Base-by-base conservation (phyloP, 768 basidiomycete genomes). In the Imleria badia region DNA sequence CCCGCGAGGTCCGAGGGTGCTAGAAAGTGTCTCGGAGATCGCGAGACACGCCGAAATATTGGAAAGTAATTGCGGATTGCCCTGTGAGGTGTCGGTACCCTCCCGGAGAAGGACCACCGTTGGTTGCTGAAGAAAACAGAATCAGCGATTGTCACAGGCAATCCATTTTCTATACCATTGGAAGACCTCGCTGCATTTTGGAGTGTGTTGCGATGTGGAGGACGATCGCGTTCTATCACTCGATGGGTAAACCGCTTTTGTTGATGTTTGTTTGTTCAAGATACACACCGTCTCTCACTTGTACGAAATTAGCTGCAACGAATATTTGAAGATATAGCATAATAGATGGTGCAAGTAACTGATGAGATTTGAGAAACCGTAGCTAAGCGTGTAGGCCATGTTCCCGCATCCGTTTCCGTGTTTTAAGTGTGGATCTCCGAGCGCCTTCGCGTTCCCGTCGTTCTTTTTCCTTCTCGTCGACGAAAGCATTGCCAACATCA, bases 1-100 rank as follows among this genome's bases (percentile, higher is more conserved):
- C 59, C 97, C 97, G 55, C 97, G 80, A 9, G 97, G 97, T 14
- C 97, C 97, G n/a, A 99, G 84, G 31, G 97, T 98, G 52, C 84
- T 94, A 20, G 97, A 81, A 50, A 99, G 83, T 3, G 93, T 98
- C 68, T 93, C 85, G 44, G 95, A 76, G 61, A 99, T 88, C 17
- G 95, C 94, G 52, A 95, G 84, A 77, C 96, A 98, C 71, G 96
- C 95, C 5, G 92, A 86, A 69, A 98, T 99, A 73, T 98, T 98
- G 49, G 92, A 95, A 29, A 98, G 80, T 29, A 98, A 75, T 71
- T 98, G 94, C 5, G 86, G 84, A 59, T 87, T 93, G 67, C 95
- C 95, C 73, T 97, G 95, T 5, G 94, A 97, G 15, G 91, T 87
- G 73, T 97, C 95, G 59, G 95, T 97, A 66, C 95, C 95, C 78